These are phyloP conservation scores for Piper longum DNA, from an alignment of 164 flowering plant species.

Conservation along the genomic window DNA sequence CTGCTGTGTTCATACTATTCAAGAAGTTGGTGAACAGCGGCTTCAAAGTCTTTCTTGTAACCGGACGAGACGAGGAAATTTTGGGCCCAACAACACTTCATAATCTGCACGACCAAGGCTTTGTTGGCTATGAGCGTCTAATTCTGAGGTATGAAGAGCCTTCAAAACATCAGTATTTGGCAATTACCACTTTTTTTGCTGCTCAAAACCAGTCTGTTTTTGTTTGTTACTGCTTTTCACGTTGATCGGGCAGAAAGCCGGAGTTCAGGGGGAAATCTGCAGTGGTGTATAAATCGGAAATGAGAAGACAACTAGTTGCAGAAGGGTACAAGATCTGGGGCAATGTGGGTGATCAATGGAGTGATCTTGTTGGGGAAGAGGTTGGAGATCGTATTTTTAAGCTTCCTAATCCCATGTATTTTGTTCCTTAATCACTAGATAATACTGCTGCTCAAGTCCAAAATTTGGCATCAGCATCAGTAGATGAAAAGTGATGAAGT, in stretches of 20 bases:
- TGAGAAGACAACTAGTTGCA: slow-evolving; percentile 32
- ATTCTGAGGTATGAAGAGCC: slow-evolving; percentile 42
- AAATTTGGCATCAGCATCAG: too few species aligned
- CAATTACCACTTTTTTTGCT: too few species aligned
- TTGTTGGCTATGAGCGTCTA: slow-evolving; percentile 52
- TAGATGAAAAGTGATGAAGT: too few species aligned
- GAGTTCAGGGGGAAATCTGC: slow-evolving; percentile 45
- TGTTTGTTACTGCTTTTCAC: neutral
- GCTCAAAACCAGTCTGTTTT: too few species aligned
- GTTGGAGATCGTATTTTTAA: slow-evolving; percentile 65
- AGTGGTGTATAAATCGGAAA: slow-evolving; percentile 39
- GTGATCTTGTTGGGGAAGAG: slow-evolving; percentile 57
- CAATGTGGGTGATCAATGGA: slow-evolving; percentile 89
- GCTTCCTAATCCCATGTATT: slow-evolving; percentile 87
- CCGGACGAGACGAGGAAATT: slow-evolving; percentile 64
- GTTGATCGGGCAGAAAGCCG: slow-evolving; percentile 17
- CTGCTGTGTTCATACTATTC: slow-evolving; percentile 31
- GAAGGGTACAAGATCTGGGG: slow-evolving; percentile 77
- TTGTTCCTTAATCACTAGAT: slow-evolving; percentile 35
- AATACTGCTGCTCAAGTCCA: too few species aligned
- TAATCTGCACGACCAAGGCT: slow-evolving; percentile 55
- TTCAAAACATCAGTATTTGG: neutral
- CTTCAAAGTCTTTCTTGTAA: slow-evolving; percentile 51
- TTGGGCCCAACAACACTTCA: slow-evolving; percentile 32
- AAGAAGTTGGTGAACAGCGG: slow-evolving; percentile 29